These are phyloP conservation scores for Falciphora oryzae DNA, from an alignment of 2,329 filamentous ascomycete genomes.

Conservation along the genomic window DNA sequence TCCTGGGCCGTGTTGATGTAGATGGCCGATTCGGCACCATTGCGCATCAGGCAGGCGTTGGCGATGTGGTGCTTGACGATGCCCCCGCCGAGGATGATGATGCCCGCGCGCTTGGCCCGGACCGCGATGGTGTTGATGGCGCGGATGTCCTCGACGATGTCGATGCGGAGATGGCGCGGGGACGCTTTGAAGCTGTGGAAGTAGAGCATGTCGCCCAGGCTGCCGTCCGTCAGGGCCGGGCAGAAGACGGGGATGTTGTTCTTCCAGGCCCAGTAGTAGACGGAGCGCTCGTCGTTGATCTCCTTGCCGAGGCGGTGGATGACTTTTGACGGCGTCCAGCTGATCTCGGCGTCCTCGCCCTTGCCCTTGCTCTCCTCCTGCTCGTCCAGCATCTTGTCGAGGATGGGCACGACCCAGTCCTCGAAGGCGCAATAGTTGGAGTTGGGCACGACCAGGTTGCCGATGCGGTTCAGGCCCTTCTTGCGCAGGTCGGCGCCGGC, in stretches of 20 bases:
- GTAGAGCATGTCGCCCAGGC: conserved; percentile 95
- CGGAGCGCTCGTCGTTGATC: conserved; percentile 85
- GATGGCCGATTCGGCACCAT: conserved; percentile 92
- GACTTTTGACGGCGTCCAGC: conserved; percentile 92
- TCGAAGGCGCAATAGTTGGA: conserved; percentile 97
- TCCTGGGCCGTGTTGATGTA: conserved; percentile 98
- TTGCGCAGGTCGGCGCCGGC: conserved; percentile 71
- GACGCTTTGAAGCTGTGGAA: conserved; percentile 94
- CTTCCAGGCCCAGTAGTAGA: conserved; percentile 97
- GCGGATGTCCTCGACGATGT: conserved; percentile 91
- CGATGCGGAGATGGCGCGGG: conserved; percentile 73
- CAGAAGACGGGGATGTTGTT: conserved; percentile 98
- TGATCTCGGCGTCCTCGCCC: conserved; percentile 56
- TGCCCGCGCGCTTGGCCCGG: conserved; percentile 79
- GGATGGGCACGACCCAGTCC: conserved; percentile 92
- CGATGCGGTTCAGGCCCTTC: conserved; percentile 90
- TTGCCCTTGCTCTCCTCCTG: conserved; percentile 70
- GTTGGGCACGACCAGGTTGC: conserved; percentile 92
- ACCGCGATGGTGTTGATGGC: conserved; percentile 90
- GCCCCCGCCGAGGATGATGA: conserved; percentile 92
- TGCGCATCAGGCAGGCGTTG: conserved; percentile 95
- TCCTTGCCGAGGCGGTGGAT: conserved; percentile 87
- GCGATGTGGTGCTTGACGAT: conserved; percentile 98
- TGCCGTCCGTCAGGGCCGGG: conserved; percentile 90
- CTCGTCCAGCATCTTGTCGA: conserved; percentile 91